Conservation (phyloP, 768 basidiomycete genomes). For the Glaciozyma martinii region DNA sequence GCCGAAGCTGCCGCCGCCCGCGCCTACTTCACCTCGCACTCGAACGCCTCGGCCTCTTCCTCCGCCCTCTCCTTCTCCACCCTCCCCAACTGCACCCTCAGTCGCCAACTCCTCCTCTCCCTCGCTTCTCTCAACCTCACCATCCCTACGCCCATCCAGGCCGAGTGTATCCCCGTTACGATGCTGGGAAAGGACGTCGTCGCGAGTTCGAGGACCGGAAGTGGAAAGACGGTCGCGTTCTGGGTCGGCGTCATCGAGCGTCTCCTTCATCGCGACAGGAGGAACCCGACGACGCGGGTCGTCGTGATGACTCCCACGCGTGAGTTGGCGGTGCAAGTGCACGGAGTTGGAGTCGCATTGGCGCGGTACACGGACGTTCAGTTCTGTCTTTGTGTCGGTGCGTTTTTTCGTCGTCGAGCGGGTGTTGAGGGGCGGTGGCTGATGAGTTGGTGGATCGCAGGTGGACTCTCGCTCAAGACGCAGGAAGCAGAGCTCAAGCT, state of each 20-base stretch:
- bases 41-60: constrained; percentile 35
- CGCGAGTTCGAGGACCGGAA: constrained; percentile 90
- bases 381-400: constrained; percentile 86
- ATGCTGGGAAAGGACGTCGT: constrained; percentile 92
- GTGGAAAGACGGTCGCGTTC: constrained; percentile 97
- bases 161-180: constrained; percentile 84
- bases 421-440: not conserved
- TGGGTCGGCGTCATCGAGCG: constrained; percentile 87
- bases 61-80: constrained; percentile 43
- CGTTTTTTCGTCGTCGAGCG: constrained; percentile 16
- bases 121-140: constrained; percentile 67
- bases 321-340: constrained; percentile 92
- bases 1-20: constrained; percentile 29
- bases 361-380: constrained; percentile 79
- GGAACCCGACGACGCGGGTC: constrained; percentile 78
- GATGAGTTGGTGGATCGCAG: constrained; percentile 41
- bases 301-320: constrained; percentile 88
- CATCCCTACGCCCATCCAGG: constrained; percentile 91
- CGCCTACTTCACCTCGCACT: constrained; percentile 32
- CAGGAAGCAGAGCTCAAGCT: constrained; percentile 78
- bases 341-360: constrained; percentile 77
- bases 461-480: constrained; percentile 84
- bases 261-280: constrained; percentile 80
- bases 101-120: constrained; percentile 84
- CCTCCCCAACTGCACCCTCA: constrained; percentile 63